phyloP scores from a whole-genome alignment of 306 rosid species.

The Begonia loranthoides region DNA sequence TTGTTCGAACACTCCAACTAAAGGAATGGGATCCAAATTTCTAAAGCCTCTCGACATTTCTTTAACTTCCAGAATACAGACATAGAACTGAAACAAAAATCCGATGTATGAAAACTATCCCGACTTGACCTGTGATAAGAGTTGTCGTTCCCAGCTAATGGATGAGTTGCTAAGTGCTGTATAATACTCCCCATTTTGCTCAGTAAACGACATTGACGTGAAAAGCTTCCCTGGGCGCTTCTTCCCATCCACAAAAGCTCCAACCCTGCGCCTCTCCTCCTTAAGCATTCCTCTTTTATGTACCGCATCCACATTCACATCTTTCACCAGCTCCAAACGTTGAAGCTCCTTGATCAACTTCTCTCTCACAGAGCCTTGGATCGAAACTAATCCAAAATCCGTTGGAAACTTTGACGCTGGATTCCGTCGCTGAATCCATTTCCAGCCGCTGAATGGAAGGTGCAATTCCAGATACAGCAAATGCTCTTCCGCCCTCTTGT shows the following conservation, averaged over 20 bases:
- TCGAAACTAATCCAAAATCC: conserved; percentile 72
- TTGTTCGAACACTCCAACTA: neutral
- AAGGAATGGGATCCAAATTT: neutral
- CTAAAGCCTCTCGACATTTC: neutral
- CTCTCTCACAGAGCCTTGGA: conserved; percentile 31
- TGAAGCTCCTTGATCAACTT: conserved; percentile 30
- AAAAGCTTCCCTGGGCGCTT: conserved; percentile 93
- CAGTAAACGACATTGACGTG: conserved; percentile 68
- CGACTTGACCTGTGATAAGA: conserved; percentile 45
- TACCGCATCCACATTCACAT: conserved; percentile 60
- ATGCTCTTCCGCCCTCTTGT: conserved; percentile 43
- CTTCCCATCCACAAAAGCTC: conserved; percentile 56
- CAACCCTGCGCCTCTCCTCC: conserved; percentile 18
- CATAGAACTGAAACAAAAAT: neutral
- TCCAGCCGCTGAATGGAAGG: conserved; percentile 50
- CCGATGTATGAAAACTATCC: neutral
- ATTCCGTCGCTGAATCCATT: conserved; percentile 75
- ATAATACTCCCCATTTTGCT: conserved; percentile 23
- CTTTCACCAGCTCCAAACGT: conserved; percentile 49
- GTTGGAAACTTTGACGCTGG: conserved; percentile 70
- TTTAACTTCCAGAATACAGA: neutral
- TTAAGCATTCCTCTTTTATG: conserved; percentile 48
- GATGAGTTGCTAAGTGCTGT: conserved; percentile 23
- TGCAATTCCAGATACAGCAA: conserved; percentile 40
- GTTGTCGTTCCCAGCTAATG: conserved; percentile 41